Conservation (phyloP, 148 eudicot species). For the Pharnaceum exiguum region DNA sequence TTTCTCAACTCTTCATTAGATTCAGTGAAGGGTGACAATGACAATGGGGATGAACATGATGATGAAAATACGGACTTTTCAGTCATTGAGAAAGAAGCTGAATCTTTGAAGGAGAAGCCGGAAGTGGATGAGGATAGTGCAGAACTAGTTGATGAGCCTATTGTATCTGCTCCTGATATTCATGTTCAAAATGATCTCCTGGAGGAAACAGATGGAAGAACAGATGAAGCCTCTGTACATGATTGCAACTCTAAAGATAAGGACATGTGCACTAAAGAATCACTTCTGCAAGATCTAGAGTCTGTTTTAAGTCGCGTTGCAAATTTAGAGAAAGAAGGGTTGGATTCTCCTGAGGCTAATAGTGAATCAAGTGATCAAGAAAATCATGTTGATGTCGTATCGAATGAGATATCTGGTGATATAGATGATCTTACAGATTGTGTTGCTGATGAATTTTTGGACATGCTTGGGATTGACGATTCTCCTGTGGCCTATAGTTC, state of each 20-base stretch:
- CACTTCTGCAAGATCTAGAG: conserved; percentile 62
- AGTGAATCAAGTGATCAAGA: conserved; percentile 33
- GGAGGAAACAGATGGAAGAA: conserved; percentile 18
- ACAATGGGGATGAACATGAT: conserved; percentile 31
- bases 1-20: conserved; percentile 15
- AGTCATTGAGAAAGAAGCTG: conserved; percentile 32
- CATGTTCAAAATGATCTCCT: conserved; percentile 15
- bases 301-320: conserved; percentile 50
- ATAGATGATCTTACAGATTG: conserved; percentile 54
- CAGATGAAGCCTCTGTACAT: conserved; percentile 22
- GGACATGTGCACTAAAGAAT: conserved; percentile 39
- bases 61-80: conserved; percentile 39
- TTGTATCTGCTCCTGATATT: conserved; percentile 18
- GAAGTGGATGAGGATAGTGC: conserved; percentile 20
- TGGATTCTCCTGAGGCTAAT: conserved; percentile 45
- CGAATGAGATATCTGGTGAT: conserved; percentile 34
- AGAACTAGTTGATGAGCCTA: conserved; percentile 20
- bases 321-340: conserved; percentile 44
- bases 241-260: conserved; percentile 22
- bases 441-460: conserved; percentile 62
- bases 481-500: conserved; percentile 20
- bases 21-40: conserved; percentile 26
- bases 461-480: conserved; percentile 45
- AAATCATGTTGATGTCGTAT: conserved; percentile 24
- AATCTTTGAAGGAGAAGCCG: conserved; percentile 26